Evolutionary conservation across 805 yeast genomes (phyloP), one percentile per base, ranked within the genome.

Genomic region (Ogataea minuta): DNA sequence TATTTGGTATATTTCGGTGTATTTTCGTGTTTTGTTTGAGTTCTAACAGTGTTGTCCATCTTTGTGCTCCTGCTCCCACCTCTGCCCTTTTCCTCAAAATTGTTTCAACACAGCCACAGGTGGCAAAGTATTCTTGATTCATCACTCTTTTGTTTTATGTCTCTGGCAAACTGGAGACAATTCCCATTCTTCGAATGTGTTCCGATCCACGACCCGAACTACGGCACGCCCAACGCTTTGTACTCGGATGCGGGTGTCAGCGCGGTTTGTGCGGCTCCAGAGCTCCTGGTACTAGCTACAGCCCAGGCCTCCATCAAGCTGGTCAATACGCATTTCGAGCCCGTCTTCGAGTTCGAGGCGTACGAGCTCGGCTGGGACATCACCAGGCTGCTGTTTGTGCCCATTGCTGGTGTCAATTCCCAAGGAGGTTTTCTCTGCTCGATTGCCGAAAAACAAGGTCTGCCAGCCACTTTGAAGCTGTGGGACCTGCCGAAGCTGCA

Each of bases 161-260:
- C 66, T 12, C 44, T 62, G 17, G 50, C 62, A 4, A 48, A 54
- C 14, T 63, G 66, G 66, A 48, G 91, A 44, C 95, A 85, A 55
- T 85, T 91, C 62, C 87, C 86, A 45, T 84, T 91, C 61, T 89
- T 84, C 59, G 96, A 88, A 37, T 72, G 77, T 25, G 72, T 80
- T 0, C 96, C 96, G 5, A 83, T 93, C 13, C 66, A 80, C 45
- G 99, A 93, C 56, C 98, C 98, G 4, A 67, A 75, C 43, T 71
- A 75, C 41, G 81, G 81, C 6, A 68, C 82, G 0, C 70, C 68
- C 4, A 66, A 71, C 4, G 83, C 85, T 0, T 66, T 90, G 17
- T 90, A 83, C 60, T 86, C 96, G 2, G 96, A 89, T 54, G 79
- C 90, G 1, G 67, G 79, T 9, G 59, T 89, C 26, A 70, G 84